phyloP scores from a whole-genome alignment of 208 protist species.

The Entamoeba histolytica region DNA sequence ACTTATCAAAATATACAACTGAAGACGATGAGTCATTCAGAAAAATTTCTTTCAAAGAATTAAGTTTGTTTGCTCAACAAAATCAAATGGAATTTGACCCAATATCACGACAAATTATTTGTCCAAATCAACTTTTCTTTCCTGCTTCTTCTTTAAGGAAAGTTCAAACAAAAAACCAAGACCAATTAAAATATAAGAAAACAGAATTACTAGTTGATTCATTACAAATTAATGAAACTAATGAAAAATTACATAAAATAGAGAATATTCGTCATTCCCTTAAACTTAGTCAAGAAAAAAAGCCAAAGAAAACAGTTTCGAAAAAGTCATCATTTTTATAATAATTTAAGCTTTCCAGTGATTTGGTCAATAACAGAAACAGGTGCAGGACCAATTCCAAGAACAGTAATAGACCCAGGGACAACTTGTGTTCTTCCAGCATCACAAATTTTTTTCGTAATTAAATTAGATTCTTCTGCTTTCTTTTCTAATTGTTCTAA shows the following conservation, averaged over 20 bases:
- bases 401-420: slow-evolving; percentile 56
- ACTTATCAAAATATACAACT: not conserved
- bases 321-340: slow-evolving; percentile 34
- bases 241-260: too few species aligned
- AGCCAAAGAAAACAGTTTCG: not conserved
- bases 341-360: slow-evolving; percentile 57
- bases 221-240: not conserved
- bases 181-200: not conserved
- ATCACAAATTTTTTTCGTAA: slow-evolving; percentile 53
- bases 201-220: not conserved
- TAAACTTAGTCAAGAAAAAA: not conserved
- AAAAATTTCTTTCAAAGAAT: not conserved
- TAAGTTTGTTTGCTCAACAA: not conserved
- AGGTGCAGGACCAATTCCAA: slow-evolving; percentile 40
- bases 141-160: not conserved
- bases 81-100: not conserved
- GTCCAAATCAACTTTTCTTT: not conserved
- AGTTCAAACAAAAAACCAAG: not conserved
- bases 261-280: too few species aligned
- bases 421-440: slow-evolving; percentile 68
- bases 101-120: not conserved
- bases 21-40: not conserved
- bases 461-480: slow-evolving; percentile 38
- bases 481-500: slow-evolving; percentile 31
- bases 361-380: slow-evolving; percentile 48